Evolutionary conservation across 1,284 basidiomycete species (phyloP).

Genomic region (Bondarzewia mesenterica): DNA sequence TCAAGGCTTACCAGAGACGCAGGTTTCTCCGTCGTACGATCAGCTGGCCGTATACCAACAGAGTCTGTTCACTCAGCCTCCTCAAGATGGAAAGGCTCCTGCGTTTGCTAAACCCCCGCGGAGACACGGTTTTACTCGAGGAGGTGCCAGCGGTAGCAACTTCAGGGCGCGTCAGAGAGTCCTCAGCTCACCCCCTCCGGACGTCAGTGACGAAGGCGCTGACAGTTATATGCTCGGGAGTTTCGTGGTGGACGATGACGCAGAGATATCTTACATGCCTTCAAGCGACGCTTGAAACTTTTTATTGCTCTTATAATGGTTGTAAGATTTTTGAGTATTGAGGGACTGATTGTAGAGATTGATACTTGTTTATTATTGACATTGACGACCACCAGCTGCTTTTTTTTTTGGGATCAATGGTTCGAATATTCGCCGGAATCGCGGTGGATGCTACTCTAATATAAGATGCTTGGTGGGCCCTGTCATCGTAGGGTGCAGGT

Average conservation of each 20-base stretch:
- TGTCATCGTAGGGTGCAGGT: too few relatives aligned
- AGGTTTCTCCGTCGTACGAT: constrained; percentile 68
- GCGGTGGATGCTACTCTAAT: too few relatives aligned
- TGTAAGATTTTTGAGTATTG: too few relatives aligned
- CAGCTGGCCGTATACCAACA: constrained; percentile 60
- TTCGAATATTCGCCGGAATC: too few relatives aligned
- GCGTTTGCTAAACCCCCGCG: constrained; percentile 43
- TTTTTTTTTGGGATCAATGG: too few relatives aligned
- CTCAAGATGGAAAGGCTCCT: constrained; percentile 35
- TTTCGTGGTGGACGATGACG: constrained; percentile 73
- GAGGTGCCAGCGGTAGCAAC: too few relatives aligned
- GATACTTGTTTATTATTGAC: too few relatives aligned
- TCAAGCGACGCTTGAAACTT: constrained; percentile 17
- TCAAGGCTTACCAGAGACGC: constrained; percentile 51
- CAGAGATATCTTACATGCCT: constrained; percentile 30
- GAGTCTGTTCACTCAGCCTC: constrained; percentile 64
- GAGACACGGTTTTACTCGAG: too few relatives aligned
- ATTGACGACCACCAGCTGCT: too few relatives aligned
- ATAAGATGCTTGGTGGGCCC: too few relatives aligned
- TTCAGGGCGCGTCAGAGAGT: constrained; percentile 16
- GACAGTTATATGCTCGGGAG: constrained; percentile 67
- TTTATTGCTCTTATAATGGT: too few relatives aligned
- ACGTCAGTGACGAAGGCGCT: constrained; percentile 32
- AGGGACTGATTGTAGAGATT: too few relatives aligned
- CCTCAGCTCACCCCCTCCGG: constrained; percentile 48